phyloP scores from a whole-genome alignment of 1,139 yeast species.

The Lizanozyma gosingica region DNA sequence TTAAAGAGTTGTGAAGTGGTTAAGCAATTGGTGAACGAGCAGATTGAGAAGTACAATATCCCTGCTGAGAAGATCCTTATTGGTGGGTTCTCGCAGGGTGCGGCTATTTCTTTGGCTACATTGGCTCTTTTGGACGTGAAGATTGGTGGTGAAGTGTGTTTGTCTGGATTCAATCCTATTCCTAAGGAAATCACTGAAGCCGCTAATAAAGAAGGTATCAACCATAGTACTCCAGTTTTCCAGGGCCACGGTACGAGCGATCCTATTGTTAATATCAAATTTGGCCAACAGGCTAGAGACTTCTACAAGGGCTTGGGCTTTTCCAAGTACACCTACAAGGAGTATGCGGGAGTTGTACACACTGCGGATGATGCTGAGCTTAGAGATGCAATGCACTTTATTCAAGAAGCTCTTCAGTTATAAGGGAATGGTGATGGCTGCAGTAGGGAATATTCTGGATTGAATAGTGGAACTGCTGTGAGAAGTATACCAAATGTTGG shows the following conservation, averaged over 20 bases:
- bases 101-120: conserved; percentile 63
- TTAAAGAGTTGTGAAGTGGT: conserved; percentile 46
- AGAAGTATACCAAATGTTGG: too few species aligned
- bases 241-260: conserved; percentile 85
- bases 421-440: too few species aligned
- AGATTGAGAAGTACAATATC: conserved; percentile 49
- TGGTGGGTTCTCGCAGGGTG: conserved; percentile 97
- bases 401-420: conserved; percentile 15
- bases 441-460: too few species aligned
- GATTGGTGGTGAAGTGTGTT: conserved; percentile 68
- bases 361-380: conserved; percentile 61
- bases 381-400: conserved; percentile 46
- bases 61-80: conserved; percentile 64
- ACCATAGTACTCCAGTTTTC: conserved; percentile 66
- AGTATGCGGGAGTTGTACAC: conserved; percentile 61
- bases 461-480: too few species aligned
- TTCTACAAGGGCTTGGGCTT: conserved; percentile 44
- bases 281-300: conserved; percentile 41
- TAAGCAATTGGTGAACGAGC: conserved; percentile 49
- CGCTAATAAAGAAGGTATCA: conserved; percentile 18
- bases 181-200: conserved; percentile 25
- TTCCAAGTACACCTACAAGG: conserved; percentile 43
- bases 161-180: conserved; percentile 74
- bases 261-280: conserved; percentile 45
- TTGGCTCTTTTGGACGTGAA: conserved; percentile 40